These are phyloP conservation scores for Parastagonospora avenae DNA, from an alignment of 2,329 filamentous ascomycete species.

Conservation along the genomic window DNA sequence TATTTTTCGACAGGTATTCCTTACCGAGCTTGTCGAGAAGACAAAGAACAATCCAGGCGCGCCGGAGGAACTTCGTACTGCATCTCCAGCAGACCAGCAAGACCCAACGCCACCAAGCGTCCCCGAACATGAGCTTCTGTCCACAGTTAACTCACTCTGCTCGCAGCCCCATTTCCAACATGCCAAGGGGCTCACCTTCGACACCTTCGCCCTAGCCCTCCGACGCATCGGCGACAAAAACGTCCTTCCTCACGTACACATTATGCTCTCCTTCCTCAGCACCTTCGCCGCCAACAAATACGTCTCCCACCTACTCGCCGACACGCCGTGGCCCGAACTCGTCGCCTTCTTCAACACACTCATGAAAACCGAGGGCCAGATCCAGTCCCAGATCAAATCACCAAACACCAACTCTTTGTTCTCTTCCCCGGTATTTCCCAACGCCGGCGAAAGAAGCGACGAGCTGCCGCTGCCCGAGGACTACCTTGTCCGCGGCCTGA, in stretches of 20 bases:
- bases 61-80: slow-evolving; percentile 22
- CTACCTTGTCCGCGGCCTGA: slow-evolving; percentile 67
- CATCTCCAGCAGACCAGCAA: slow-evolving; percentile 19
- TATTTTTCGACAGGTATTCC: slow-evolving; percentile 39
- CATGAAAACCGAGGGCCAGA: slow-evolving; percentile 42
- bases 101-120: slow-evolving; percentile 15
- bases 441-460: slow-evolving; percentile 39
- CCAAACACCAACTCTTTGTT: slow-evolving; percentile 37
- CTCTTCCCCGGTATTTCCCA: slow-evolving; percentile 53
- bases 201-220: slow-evolving; percentile 56
- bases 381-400: slow-evolving; percentile 7
- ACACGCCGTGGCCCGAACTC: slow-evolving; percentile 60
- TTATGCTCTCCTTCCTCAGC: slow-evolving; percentile 65
- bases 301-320: slow-evolving; percentile 33
- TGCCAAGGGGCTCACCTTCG: slow-evolving; percentile 51
- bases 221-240: slow-evolving; percentile 62
- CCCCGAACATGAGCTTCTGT: slow-evolving; percentile 21
- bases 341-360: slow-evolving; percentile 60
- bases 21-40: slow-evolving; percentile 8
- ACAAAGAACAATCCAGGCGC: slow-evolving; percentile 12
- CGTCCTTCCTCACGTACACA: slow-evolving; percentile 67
- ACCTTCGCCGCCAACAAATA: slow-evolving; percentile 45
- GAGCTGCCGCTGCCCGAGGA: slow-evolving; percentile 70
- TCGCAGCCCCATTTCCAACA: slow-evolving; percentile 29
- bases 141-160: slow-evolving; percentile 17